Evolutionary conservation across 2,329 filamentous ascomycete species (phyloP), one percentile per base, ranked within the genome.

Genomic region (Sphaceloma murrayae): DNA sequence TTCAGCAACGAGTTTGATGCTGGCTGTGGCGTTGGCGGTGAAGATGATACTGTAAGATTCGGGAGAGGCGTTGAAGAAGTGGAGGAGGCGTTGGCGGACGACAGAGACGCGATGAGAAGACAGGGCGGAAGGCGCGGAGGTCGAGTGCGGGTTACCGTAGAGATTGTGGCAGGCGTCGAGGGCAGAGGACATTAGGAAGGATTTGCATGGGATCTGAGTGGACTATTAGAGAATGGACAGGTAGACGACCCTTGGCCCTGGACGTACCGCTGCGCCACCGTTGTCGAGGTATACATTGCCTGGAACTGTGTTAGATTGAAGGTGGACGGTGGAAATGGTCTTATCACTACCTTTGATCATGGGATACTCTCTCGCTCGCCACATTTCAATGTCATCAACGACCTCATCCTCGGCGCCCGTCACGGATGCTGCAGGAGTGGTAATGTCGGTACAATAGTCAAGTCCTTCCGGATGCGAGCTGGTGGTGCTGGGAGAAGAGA

Each of bases 81-180:
- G 69, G 22, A 96, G 66, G 2, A 85, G 69, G 10, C 77, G 72
- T 26, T 86, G 63, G 6, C 89, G 77, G 21, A 82, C 69, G 60
- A 88, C 77, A 51, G 94, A 87, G 46, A 94, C 77, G 4, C 81
- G 73, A 1, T 74, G 70, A 0, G 83, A 82, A 0, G 85, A 81
- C 22, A 80, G 69, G 56, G 91, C 85, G 0, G 89, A 94, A 2
- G 87, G 81, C 10, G 73, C 67, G 2, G 88, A 94, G 39, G 78
- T 81, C 1, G 89, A 95, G 63, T 96, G 89, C 1, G 89, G 89
- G 51, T 96, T 96, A 27, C 88, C 89, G 53, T 88, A 87, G 0
- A 96, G 68, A 54, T 79, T 83, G 3, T 74, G 69, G 18, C 80
- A 80, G 73, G 95, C 81, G 48, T 91, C 84, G n/a, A 66, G 62